A percentile compares a stretch with the other conserved stretches of the same genome.
These are phyloP conservation scores for Eutypella sp. DNA, from an alignment of 2,329 filamentous ascomycete species.

Conservation along the genomic window DNA sequence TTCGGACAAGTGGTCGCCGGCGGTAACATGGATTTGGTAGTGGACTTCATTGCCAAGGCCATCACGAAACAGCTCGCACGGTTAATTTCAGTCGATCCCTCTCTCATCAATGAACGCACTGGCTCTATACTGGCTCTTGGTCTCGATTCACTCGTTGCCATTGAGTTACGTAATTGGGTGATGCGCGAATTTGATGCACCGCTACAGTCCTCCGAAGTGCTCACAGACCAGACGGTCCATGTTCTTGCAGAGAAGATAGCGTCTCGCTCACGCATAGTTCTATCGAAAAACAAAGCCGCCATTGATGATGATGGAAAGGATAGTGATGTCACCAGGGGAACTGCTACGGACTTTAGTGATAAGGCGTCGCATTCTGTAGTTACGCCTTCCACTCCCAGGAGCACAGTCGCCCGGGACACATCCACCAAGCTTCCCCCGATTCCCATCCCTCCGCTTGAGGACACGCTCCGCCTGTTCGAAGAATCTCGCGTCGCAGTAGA, in stretches of 20 bases:
- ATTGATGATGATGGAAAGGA: not conserved
- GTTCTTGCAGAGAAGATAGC: constrained; percentile 7
- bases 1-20: constrained; percentile 2
- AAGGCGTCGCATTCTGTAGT: not conserved
- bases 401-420: not conserved
- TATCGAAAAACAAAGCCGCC: not conserved
- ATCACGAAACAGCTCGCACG: constrained; percentile 4
- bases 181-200: constrained; percentile 6
- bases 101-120: constrained; percentile 1
- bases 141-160: constrained; percentile 6
- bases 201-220: constrained; percentile 5
- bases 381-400: not conserved
- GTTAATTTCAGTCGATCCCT: constrained; percentile 6
- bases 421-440: not conserved
- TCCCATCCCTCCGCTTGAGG: constrained; percentile 1
- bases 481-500: constrained; percentile 9
- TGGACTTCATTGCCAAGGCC: constrained; percentile 3
- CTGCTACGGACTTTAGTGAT: not conserved
- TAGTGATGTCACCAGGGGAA: not conserved
- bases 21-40: constrained; percentile 1
- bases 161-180: constrained; percentile 10
- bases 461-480: constrained; percentile 7
- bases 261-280: constrained; percentile 1
- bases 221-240: constrained; percentile 6
- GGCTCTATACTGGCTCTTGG: constrained; percentile 7